These are phyloP conservation scores for Allantophomopsis lycopodina DNA, from an alignment of 2,329 filamentous ascomycete genomes.

Conservation along the genomic window DNA sequence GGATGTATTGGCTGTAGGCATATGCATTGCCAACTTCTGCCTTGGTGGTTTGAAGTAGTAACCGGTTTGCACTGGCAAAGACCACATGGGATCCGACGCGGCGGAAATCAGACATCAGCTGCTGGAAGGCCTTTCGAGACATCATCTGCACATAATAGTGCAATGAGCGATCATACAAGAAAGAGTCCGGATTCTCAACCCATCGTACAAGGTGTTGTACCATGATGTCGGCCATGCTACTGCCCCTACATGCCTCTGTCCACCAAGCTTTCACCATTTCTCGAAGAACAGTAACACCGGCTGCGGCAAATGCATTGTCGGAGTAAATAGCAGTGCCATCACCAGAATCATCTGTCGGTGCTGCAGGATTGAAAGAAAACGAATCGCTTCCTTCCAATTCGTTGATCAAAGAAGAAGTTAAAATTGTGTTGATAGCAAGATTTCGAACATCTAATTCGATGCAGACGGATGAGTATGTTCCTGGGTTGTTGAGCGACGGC, in stretches of 20 bases:
- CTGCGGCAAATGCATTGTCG: conserved; percentile 85
- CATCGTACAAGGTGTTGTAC: conserved; percentile 95
- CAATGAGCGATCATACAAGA: conserved; percentile 85
- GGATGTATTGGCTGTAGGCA: conserved; percentile 92
- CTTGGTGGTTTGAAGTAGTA: conserved; percentile 92
- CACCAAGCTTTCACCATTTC: conserved; percentile 99
- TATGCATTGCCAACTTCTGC: conserved; percentile 93
- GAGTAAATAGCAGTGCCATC: conserved; percentile 60
- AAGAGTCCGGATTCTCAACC: conserved; percentile 88
- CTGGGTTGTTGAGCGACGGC: conserved; percentile 85
- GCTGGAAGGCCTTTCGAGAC: conserved; percentile 92
- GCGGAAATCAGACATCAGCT: conserved; percentile 93
- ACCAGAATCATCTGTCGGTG: conserved; percentile 41
- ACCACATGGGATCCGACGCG: conserved; percentile 90
- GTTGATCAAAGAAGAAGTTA: conserved; percentile 93
- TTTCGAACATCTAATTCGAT: conserved; percentile 92
- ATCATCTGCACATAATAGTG: conserved; percentile 99
- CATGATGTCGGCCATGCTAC: conserved; percentile 92
- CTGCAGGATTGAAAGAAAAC: conserved; percentile 70
- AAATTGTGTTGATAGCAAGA: conserved; percentile 90
- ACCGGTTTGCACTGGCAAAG: conserved; percentile 80
- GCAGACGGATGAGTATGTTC: conserved; percentile 90
- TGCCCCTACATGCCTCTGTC: conserved; percentile 82
- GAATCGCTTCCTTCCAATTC: conserved; percentile 86
- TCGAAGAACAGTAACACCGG: conserved; percentile 76